Evolutionary conservation across 164 flowering plant species (phyloP), one percentile per base, ranked within the genome.

Genomic region (Liquidambar formosana): DNA sequence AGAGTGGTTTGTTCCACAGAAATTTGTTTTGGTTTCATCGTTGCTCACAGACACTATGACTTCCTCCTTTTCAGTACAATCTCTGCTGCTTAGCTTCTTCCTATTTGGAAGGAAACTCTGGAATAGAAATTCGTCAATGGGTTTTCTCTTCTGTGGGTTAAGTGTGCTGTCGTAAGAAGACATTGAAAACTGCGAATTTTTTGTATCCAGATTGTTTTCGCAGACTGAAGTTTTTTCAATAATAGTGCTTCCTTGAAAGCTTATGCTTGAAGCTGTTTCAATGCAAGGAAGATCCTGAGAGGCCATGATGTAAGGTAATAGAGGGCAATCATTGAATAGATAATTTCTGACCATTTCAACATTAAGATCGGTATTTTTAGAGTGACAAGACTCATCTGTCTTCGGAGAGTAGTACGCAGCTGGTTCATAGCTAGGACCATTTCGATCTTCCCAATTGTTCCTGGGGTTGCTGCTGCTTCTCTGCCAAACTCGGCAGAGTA

Each of bases 401-500:
- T 52, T 56, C 23, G 68, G 33, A 5, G 26, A 49, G 57, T 5
- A 8, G 64, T 38, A 33, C 2, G 41, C 21, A 56, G 38, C 22
- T 58, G 28, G 60, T 54, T 64, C 65, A 51, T 1, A 25, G 10
- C 47, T 26, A 26, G 73, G 27, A 54, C 15, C 61, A 16, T 67
- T 63, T 71, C 41, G 49, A 56, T 71, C 73, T 44, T 74, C 78
- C 71, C 71, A 69, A 28, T 6, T 57, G 71, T 57, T 75, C 44
- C 74, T 67, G 0, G 58, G 66, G 19, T 3, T 58, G 64, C 66
- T 58, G 64, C 66, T 60, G 70, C 27, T 63, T 23, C 73, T 79
- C 38, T 76, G 69, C 45, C 75, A 56, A 14, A 79, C 77, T 48
- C 82, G 68, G 66, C 82, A 79, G 0, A 79, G 79, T 33, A 79